These are phyloP conservation scores for Fusarium sp. DNA, from an alignment of 2,329 filamentous ascomycete species.

Conservation along the genomic window DNA sequence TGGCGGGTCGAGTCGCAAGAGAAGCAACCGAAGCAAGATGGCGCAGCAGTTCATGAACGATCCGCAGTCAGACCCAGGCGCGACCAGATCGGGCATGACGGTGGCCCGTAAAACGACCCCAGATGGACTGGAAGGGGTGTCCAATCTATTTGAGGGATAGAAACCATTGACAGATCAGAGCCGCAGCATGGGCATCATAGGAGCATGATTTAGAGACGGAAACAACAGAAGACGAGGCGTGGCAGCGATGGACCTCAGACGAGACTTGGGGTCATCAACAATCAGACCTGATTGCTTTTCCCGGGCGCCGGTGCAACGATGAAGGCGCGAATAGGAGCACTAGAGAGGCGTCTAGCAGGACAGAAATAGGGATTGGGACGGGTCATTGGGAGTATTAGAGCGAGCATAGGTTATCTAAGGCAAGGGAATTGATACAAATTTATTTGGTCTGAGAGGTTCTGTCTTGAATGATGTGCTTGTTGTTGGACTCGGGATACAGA, in stretches of 20 bases:
- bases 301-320: slow-evolving; percentile 11
- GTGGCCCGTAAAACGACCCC: slow-evolving; percentile 59
- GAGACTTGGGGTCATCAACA: slow-evolving; percentile 4
- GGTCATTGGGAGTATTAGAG: slow-evolving; percentile 43
- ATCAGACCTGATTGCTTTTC: slow-evolving; percentile 16
- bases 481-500: too few species aligned
- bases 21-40: slow-evolving; percentile 63
- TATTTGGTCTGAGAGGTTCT: neutral
- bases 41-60: slow-evolving; percentile 77
- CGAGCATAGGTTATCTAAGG: slow-evolving; percentile 36
- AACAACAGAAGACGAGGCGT: slow-evolving; percentile 14
- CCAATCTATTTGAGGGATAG: slow-evolving; percentile 64
- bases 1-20: slow-evolving; percentile 48
- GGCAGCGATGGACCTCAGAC: neutral
- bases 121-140: slow-evolving; percentile 70
- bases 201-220: neutral
- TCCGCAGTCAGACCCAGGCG: slow-evolving; percentile 53
- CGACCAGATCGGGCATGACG: slow-evolving; percentile 48
- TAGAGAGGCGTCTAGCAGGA: slow-evolving; percentile 36
- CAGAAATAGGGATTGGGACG: slow-evolving; percentile 23
- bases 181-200: neutral
- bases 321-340: slow-evolving; percentile 21
- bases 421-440: slow-evolving; percentile 19
- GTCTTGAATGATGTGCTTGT: neutral
- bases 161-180: neutral